Evolutionary conservation across 345 rosid species (phyloP), one percentile per base, ranked within the genome.

Genomic region (Eutrema japonicum): DNA sequence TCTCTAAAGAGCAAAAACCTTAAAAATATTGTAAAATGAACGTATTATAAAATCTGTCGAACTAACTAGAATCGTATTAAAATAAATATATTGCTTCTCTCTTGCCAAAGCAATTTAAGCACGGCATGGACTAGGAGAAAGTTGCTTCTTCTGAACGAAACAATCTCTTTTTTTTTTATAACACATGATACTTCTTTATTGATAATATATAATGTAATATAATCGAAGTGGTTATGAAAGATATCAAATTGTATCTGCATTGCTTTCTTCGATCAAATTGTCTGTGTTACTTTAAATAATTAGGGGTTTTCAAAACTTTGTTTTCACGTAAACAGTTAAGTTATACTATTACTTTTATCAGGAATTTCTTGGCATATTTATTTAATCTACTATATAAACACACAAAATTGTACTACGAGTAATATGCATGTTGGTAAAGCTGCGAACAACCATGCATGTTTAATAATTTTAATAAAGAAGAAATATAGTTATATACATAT

Each of bases 131-230:
- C 62, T 7, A 9, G 5, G 33, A 10, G 4, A 42, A 18, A 53
- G 73, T 56, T 69, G 73, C 46, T 56, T 56, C 12, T 18, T 35
- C 26, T 6, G 2, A 57, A 70, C 26, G 57, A 70, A 57, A 35
- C 74, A 46, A 70, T 47, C 57, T 35, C 0, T 41, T 35, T 35
- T n/a, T n/a, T n/a, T n/a, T n/a, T n/a, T n/a, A n/a, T n/a, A n/a
- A n/a, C n/a, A n/a, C n/a, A 26, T 9, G 10, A 46, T 56, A 33
- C 54, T 70, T 57, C 6, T 56, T 12, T 69, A 45, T 68, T 33
- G 26, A 8, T 6, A 10, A 9, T 67, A 12, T 47, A 22, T 32
- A 30, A n/a, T 16, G 4, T 7, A 50, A n/a, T 38, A 30, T 68
- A 56, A 56, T 69, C 36, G 46, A 43, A 43, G 22, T 56, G 64